Evolutionary conservation across 1,284 basidiomycete genomes (phyloP).

Genomic region (Ustilago curta): DNA sequence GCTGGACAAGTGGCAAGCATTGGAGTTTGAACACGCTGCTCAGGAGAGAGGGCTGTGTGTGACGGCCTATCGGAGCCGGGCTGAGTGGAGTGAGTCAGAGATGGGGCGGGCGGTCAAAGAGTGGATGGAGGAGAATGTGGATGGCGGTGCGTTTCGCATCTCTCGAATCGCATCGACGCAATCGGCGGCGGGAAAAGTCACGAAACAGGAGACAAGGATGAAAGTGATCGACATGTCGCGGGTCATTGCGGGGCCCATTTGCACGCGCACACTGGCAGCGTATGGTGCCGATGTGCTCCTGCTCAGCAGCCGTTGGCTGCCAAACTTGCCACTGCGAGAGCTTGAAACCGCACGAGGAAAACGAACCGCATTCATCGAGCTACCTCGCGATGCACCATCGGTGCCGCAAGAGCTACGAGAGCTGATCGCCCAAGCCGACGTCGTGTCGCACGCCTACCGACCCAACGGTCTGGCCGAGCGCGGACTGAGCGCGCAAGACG

Average conservation of each 20-base stretch:
- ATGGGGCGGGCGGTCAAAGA: conserved; percentile 21
- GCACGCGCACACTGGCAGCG: conserved; percentile 68
- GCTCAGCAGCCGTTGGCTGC: conserved; percentile 75
- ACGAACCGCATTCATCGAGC: conserved; percentile 76
- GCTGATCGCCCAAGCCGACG: conserved; percentile 73
- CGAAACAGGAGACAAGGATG: not conserved
- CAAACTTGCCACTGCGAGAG: conserved; percentile 74
- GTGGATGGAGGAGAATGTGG: conserved; percentile 23
- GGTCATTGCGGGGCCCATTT: conserved; percentile 29
- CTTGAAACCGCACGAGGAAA: conserved; percentile 77
- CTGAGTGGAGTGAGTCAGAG: conserved; percentile 19
- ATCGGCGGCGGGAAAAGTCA: not conserved
- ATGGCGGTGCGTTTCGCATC: conserved; percentile 19
- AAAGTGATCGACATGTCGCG: conserved; percentile 37
- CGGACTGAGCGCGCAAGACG: conserved; percentile 14
- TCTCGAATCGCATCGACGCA: conserved; percentile 3
- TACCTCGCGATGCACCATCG: conserved; percentile 64
- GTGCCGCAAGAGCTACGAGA: conserved; percentile 64
- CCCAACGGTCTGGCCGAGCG: conserved; percentile 14
- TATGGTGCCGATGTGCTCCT: conserved; percentile 77
- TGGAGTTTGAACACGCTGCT: conserved; percentile 29
- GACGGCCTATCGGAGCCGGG: conserved; percentile 23
- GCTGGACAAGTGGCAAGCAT: conserved; percentile 24
- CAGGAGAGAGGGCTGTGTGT: conserved; percentile 31
- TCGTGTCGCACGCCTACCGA: conserved; percentile 78